These are phyloP conservation scores for Sugiyamaella lignohabitans DNA, from an alignment of 805 yeast genomes.

Conservation along the genomic window DNA sequence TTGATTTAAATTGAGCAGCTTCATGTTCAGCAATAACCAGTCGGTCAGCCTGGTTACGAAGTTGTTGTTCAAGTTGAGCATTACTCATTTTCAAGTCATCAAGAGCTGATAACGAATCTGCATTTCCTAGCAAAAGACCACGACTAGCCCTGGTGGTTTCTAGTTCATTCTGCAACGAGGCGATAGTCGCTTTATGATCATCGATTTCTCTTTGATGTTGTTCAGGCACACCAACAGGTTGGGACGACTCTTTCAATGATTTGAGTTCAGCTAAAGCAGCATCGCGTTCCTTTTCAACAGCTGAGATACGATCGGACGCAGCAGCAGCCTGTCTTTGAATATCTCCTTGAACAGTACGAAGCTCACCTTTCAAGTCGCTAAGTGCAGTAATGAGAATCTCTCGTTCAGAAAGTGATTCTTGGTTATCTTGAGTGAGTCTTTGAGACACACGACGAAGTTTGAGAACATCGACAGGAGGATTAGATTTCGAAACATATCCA, in stretches of 20 bases:
- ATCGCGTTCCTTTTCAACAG: conserved; percentile 22
- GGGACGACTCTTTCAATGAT: not conserved
- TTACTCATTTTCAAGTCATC: conserved; percentile 18
- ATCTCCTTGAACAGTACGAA: conserved; percentile 20
- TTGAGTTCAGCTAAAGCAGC: conserved; percentile 5
- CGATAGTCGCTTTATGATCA: conserved; percentile 4
- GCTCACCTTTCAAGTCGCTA: conserved; percentile 23
- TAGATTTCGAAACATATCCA: conserved; percentile 24
- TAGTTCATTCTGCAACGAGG: conserved; percentile 7
- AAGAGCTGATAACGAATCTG: conserved; percentile 6
- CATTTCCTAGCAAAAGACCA: conserved; percentile 7
- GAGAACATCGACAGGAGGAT: conserved; percentile 25
- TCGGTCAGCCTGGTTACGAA: conserved; percentile 20
- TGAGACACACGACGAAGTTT: conserved; percentile 26
- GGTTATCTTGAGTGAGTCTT: conserved; percentile 23
- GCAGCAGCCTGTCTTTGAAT: conserved; percentile 24
- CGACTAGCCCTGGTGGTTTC: conserved; percentile 5
- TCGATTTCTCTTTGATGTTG: not conserved
- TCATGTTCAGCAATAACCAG: conserved; percentile 16
- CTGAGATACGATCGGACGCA: conserved; percentile 22
- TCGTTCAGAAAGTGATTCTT: conserved; percentile 21
- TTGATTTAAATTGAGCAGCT: conserved; percentile 10
- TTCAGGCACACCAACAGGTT: conserved; percentile 1
- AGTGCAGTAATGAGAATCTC: conserved; percentile 25
- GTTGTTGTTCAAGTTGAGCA: conserved; percentile 21